phyloP scores from a whole-genome alignment of 1,284 basidiomycete genomes.

The Moniliophthora roreri region DNA sequence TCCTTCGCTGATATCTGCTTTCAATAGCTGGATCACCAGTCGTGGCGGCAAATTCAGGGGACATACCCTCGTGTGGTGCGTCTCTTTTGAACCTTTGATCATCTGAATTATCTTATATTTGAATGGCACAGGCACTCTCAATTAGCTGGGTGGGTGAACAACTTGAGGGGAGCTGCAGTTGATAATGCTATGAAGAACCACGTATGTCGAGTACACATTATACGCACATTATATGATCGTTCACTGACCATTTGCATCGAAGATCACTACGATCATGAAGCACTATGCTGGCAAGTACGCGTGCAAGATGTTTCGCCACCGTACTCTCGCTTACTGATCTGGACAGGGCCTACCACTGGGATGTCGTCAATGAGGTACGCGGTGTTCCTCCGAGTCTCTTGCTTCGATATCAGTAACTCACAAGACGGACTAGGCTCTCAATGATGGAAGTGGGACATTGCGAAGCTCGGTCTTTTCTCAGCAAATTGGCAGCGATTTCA shows the following conservation, averaged over 20 bases:
- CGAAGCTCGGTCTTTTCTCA: conserved; percentile 19
- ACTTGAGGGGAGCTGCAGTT: conserved; percentile 2
- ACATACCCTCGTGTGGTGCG: conserved; percentile 1
- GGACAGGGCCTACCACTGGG: conserved; percentile 9
- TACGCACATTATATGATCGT: not conserved
- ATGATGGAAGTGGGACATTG: conserved; percentile 22
- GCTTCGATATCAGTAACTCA: not conserved
- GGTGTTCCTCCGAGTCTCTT: not conserved
- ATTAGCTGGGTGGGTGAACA: conserved; percentile 13
- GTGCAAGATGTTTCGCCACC: not conserved
- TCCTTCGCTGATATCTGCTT: not conserved
- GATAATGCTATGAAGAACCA: conserved; percentile 13
- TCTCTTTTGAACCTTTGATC: not conserved
- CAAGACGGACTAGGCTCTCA: conserved; percentile 16
- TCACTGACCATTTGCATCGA: not conserved
- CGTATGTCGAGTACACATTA: not conserved
- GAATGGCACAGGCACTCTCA: conserved; percentile 9
- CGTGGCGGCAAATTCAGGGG: conserved; percentile 4
- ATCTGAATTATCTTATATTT: conserved; percentile 48
- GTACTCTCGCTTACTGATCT: not conserved
- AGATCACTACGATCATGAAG: conserved; percentile 8
- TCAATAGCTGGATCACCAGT: conserved; percentile 1
- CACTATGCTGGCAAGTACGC: conserved; percentile 7
- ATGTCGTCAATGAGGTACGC: conserved; percentile 11
- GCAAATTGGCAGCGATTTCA: conserved; percentile 22